Percentiles rank a stretch among this genome's conserved stretches.
phyloP scores from a whole-genome alignment of 371 early-diverging fungal genomes.

The Rhizomucor miehei region DNA sequence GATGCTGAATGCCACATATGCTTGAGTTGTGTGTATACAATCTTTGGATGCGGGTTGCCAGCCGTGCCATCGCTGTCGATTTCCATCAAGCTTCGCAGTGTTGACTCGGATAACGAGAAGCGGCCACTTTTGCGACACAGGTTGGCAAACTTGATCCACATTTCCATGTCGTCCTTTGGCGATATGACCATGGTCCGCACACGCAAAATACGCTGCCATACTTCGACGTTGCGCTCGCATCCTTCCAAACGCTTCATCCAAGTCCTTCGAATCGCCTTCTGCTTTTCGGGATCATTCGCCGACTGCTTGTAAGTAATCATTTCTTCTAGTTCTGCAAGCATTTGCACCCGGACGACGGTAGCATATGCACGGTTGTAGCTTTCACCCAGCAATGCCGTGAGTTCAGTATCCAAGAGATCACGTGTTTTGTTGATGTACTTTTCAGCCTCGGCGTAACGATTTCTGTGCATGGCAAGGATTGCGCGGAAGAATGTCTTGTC shows the following conservation, averaged over 20 bases:
- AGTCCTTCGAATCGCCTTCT: slow-evolving; percentile 75
- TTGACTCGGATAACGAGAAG: slow-evolving; percentile 80
- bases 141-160: slow-evolving; percentile 95
- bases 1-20: slow-evolving; percentile 88
- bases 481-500: slow-evolving; percentile 81
- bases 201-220: slow-evolving; percentile 93
- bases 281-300: slow-evolving; percentile 79
- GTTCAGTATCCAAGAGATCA: slow-evolving; percentile 85
- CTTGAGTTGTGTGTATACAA: slow-evolving; percentile 94
- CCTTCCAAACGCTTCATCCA: slow-evolving; percentile 89
- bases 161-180: slow-evolving; percentile 90
- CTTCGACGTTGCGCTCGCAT: slow-evolving; percentile 92
- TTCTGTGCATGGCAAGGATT: slow-evolving; percentile 83
- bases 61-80: slow-evolving; percentile 31
- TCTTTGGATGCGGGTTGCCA: slow-evolving; percentile 62
- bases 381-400: slow-evolving; percentile 90
- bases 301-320: slow-evolving; percentile 87
- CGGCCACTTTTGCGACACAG: slow-evolving; percentile 91
- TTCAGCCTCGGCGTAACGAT: slow-evolving; percentile 75
- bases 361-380: slow-evolving; percentile 94
- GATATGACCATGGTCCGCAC: slow-evolving; percentile 88
- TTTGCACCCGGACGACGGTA: slow-evolving; percentile 88
- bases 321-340: slow-evolving; percentile 97
- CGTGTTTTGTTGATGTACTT: slow-evolving; percentile 80
- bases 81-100: slow-evolving; percentile 66